Evolutionary conservation across 1,284 basidiomycete species (phyloP).

Genomic region (Athelia sp.): DNA sequence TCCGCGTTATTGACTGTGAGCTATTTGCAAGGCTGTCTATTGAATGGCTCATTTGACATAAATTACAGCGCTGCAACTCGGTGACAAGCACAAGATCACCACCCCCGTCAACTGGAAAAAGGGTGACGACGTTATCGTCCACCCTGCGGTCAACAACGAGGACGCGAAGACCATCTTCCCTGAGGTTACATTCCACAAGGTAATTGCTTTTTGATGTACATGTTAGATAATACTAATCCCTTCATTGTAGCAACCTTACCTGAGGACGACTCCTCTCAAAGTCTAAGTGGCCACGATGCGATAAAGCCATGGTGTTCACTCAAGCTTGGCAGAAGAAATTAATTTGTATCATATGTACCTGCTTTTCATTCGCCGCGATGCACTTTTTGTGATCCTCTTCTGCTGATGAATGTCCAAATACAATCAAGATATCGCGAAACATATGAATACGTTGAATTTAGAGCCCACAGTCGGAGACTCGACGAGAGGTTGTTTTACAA

Average conservation of each 20-base stretch:
- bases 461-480: no score
- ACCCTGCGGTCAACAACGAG: conserved; percentile 82
- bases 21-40: not conserved
- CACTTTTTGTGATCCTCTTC: no score
- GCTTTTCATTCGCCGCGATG: no score
- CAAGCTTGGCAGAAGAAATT: no score
- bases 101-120: conserved; percentile 94
- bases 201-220: conserved; percentile 21
- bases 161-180: conserved; percentile 90
- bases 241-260: conserved; percentile 49
- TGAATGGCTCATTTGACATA: not conserved
- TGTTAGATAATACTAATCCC: conserved; percentile 3
- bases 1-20: conserved; percentile 75
- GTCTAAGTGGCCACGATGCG: conserved; percentile 13
- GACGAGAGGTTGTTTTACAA: no score
- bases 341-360: no score
- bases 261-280: conserved; percentile 70
- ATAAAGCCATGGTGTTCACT: no score
- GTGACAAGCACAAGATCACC: conserved; percentile 84
- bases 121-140: conserved; percentile 93
- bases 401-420: no score
- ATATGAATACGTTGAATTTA: no score
- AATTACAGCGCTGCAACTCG: conserved; percentile 76
- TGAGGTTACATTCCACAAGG: conserved; percentile 63
- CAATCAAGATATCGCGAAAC: no score